Conservation (phyloP, 257 asterid species). For the Sherardia arvensis region DNA sequence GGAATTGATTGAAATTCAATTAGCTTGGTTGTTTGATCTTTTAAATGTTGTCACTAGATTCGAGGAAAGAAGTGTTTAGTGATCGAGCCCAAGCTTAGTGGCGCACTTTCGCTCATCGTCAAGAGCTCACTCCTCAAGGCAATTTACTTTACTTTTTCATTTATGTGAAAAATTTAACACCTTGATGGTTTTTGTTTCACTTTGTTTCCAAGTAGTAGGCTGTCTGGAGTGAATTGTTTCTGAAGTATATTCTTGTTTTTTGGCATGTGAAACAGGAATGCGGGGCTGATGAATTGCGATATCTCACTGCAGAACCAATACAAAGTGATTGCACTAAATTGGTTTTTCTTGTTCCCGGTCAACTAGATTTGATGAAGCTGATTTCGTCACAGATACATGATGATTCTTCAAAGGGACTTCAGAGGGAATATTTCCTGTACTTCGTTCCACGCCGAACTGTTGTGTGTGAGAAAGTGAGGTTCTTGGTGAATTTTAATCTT, state of each 20-base stretch:
- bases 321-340: slow-evolving; percentile 77
- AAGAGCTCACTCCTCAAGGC: slow-evolving; percentile 87
- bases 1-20: background rate
- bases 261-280: slow-evolving; percentile 46
- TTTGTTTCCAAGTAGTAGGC: background rate
- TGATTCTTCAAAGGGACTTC: slow-evolving; percentile 79
- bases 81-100: slow-evolving; percentile 90
- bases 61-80: slow-evolving; percentile 93
- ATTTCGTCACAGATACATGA: slow-evolving; percentile 69
- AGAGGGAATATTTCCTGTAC: slow-evolving; percentile 77
- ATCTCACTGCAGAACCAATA: slow-evolving; percentile 75
- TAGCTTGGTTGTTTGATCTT: background rate
- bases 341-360: slow-evolving; percentile 78
- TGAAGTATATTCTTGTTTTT: background rate
- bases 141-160: slow-evolving; percentile 6
- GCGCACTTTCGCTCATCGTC: slow-evolving; percentile 72
- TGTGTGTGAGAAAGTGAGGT: slow-evolving; percentile 81
- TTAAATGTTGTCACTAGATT: slow-evolving; percentile 33
- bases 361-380: slow-evolving; percentile 64
- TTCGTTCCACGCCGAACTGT: slow-evolving; percentile 95
- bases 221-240: background rate
- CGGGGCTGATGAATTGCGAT: slow-evolving; percentile 87
- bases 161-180: background rate
- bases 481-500: background rate
- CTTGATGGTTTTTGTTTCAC: background rate